A percentile compares a stretch with the other conserved stretches of the same genome.
These are phyloP conservation scores for Anastatica hierochuntica DNA, from an alignment of 345 rosid species.

Conservation along the genomic window DNA sequence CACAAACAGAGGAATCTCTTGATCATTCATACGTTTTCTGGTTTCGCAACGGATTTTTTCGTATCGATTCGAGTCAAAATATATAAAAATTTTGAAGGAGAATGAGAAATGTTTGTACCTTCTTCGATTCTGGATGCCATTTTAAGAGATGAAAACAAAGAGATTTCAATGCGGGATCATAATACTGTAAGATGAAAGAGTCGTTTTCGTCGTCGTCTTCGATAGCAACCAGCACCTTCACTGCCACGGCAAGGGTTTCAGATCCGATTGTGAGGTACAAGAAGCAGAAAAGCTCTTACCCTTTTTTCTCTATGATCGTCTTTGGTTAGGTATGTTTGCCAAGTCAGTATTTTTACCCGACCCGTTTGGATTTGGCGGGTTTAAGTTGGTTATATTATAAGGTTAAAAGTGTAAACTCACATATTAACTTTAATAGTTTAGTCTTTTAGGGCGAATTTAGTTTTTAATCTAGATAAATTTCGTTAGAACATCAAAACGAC, in stretches of 20 bases:
- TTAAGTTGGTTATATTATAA: too few species aligned
- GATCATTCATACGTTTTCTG: neutral
- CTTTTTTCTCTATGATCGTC: neutral
- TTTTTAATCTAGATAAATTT: too few species aligned
- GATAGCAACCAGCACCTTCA: slow-evolving; percentile 6
- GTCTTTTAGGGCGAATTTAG: too few species aligned
- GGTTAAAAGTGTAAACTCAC: neutral
- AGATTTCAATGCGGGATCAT: slow-evolving; percentile 14
- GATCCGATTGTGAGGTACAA: slow-evolving; percentile 21
- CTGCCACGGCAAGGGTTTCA: slow-evolving; percentile 11
- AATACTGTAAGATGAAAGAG: neutral
- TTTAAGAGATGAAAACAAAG: neutral
- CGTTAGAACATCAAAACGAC: too few species aligned
- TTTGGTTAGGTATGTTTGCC: slow-evolving; percentile 19
- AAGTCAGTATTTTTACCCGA: slow-evolving; percentile 13
- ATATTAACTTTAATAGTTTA: too few species aligned
- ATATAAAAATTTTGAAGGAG: neutral
- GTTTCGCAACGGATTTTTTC: neutral
- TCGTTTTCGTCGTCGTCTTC: neutral
- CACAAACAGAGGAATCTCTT: neutral
- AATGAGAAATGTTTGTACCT: slow-evolving; percentile 19
- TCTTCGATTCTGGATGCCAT: slow-evolving; percentile 29
- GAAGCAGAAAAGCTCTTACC: too few species aligned
- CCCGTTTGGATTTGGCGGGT: slow-evolving; percentile 1
- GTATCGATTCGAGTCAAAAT: neutral